A percentile compares a stretch with the other conserved stretches of the same genome.
These are phyloP conservation scores for Stenocarpella maydis DNA, from an alignment of 2,329 filamentous ascomycete genomes.

Conservation along the genomic window DNA sequence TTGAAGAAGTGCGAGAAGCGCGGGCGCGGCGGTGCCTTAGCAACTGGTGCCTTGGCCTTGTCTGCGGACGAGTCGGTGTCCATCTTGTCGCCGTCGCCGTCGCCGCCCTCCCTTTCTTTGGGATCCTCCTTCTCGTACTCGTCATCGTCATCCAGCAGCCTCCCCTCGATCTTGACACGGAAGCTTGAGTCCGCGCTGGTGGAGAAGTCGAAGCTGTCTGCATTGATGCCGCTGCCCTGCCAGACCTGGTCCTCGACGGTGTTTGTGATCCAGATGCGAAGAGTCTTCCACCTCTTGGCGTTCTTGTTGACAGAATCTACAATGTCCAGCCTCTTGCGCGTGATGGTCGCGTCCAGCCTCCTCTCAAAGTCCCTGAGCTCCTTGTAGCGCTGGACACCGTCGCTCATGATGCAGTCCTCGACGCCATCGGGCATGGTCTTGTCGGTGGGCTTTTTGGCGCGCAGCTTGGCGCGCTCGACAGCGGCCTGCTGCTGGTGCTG, in stretches of 20 bases:
- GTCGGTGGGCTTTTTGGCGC: slow-evolving; percentile 90
- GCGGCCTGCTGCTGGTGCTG: slow-evolving; percentile 59
- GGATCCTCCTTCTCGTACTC: slow-evolving; percentile 60
- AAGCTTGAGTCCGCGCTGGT: slow-evolving; percentile 81
- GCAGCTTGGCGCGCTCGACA: slow-evolving; percentile 76
- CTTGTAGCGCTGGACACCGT: slow-evolving; percentile 83
- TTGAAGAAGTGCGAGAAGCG: slow-evolving; percentile 84
- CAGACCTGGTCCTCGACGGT: slow-evolving; percentile 93
- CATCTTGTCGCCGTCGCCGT: slow-evolving; percentile 53
- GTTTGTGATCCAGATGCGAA: slow-evolving; percentile 95
- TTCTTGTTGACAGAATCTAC: slow-evolving; percentile 80
- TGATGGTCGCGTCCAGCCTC: slow-evolving; percentile 89
- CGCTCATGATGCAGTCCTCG: slow-evolving; percentile 82
- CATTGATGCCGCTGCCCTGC: slow-evolving; percentile 76
- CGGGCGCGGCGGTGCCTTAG: slow-evolving; percentile 53
- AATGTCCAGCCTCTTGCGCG: slow-evolving; percentile 91
- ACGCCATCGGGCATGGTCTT: slow-evolving; percentile 93
- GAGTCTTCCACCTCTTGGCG: slow-evolving; percentile 80
- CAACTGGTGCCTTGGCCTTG: slow-evolving; percentile 48
- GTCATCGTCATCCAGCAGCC: slow-evolving; percentile 76
- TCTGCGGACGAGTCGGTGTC: slow-evolving; percentile 42
- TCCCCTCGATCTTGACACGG: slow-evolving; percentile 90
- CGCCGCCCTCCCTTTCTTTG: slow-evolving; percentile 58
- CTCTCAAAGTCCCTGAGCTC: slow-evolving; percentile 87
- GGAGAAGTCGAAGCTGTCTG: slow-evolving; percentile 83